Base-by-base conservation (phyloP, 1,284 basidiomycete species). In the Papiliotrema laurentii region DNA sequence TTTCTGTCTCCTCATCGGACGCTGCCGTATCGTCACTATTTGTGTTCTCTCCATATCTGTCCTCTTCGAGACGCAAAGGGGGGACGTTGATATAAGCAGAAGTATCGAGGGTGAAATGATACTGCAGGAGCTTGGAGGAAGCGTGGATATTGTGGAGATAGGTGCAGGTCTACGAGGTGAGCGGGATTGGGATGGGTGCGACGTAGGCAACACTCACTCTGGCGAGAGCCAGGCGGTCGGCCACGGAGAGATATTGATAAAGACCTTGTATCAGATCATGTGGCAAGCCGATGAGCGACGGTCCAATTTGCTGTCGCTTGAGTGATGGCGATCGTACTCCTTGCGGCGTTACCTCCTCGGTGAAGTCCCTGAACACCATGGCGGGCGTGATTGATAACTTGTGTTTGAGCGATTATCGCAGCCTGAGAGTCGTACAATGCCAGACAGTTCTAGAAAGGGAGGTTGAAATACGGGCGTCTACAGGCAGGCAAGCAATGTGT, bases 241-340 rank as follows among this genome's bases (percentile, higher is more conserved):
- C 39, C 5, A 63, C 43, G 22, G 34, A 28, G 14, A 67, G 49
- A 7, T 33, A 18, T 7, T 60, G 35, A 27, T 53, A 63, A 9
- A 69, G 42, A 40, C 59, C 55, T 36, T 59, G 59, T 21, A 68
- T 27, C 0, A 69, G 56, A 45, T 69, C 67, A 9, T 56, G 56
- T 6, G 67, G 67, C 3, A 69, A 45, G 3, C 35, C 30, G 11
- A 38, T 9, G 28, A 60, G 36, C 4, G 7, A 26, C 11, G 38
- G 19, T 11, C 38, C 38, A 24, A 37, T n/a, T n/a, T n/a, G n/a
- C n/a, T n/a, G n/a, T n/a, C n/a, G n/a, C n/a, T n/a, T n/a, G n/a
- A n/a, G n/a, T n/a, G n/a, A n/a, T n/a, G n/a, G n/a, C n/a, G n/a
- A 37, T 19, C 18, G 30, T 9, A 33, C n/a, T n/a, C 30, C 30